phyloP scores from a whole-genome alignment of 78 protist genomes.

The Guillardia theta region DNA sequence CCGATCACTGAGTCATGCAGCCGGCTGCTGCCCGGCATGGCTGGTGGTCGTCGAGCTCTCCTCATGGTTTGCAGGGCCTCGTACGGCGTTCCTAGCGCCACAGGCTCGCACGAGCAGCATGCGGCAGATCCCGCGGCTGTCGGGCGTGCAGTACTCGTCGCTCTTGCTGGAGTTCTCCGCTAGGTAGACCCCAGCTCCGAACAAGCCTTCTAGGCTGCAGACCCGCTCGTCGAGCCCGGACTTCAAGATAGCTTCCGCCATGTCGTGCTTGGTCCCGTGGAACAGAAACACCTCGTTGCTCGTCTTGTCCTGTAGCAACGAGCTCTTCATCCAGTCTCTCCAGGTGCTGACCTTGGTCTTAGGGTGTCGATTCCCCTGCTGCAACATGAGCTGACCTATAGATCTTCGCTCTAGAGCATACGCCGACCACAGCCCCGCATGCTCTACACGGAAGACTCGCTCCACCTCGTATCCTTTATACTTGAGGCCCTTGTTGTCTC shows the following conservation, averaged over 20 bases:
- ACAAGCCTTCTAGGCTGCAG: not conserved
- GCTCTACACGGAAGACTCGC: no score
- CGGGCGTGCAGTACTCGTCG: not conserved
- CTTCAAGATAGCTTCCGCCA: not conserved
- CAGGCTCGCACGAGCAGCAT: not conserved
- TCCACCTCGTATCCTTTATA: no score
- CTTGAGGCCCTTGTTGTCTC: no score
- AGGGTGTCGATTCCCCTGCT: no score
- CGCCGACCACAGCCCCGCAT: no score
- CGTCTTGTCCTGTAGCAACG: no score
- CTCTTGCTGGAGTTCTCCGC: not conserved
- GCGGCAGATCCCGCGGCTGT: not conserved
- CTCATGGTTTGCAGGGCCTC: not conserved
- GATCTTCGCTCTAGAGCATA: no score
- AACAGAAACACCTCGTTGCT: not conserved
- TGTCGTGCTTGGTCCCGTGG: not conserved
- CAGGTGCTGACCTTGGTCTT: no score
- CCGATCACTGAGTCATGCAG: not conserved
- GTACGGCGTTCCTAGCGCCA: not conserved
- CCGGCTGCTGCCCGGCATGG: not conserved
- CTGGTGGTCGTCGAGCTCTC: not conserved
- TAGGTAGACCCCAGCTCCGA: conserved; percentile 2
- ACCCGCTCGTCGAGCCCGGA: conserved; percentile 31
- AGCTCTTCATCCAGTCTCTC: no score
- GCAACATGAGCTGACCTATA: no score